Evolutionary conservation across 306 rosid species (phyloP).

Genomic region (Cucurbita moschata): DNA sequence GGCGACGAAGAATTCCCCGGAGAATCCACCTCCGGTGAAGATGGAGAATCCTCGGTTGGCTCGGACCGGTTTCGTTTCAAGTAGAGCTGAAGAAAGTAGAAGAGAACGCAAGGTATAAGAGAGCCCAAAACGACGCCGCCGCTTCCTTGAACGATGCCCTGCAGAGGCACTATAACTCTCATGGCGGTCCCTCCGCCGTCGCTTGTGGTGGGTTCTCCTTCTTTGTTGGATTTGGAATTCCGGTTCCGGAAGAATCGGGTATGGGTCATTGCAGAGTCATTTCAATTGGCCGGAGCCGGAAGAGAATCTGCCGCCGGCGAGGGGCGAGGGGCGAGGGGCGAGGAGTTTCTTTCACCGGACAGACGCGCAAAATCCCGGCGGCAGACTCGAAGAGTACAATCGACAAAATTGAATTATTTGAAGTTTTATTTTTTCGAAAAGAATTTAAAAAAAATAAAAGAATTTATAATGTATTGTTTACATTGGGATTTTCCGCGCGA

Average conservation of each 20-base stretch:
- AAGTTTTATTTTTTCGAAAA: not conserved
- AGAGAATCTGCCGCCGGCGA: not conserved
- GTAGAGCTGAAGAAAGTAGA: constrained; percentile 67
- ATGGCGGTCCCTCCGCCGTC: constrained; percentile 34
- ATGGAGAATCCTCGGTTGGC: constrained; percentile 16
- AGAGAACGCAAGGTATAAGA: constrained; percentile 80
- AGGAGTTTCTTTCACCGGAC: not conserved
- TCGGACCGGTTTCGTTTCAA: constrained; percentile 38
- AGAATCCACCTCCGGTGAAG: constrained; percentile 14
- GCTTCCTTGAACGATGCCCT: constrained; percentile 78
- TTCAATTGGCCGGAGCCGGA: not conserved
- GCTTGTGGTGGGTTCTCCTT: constrained; percentile 8
- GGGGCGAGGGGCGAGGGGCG: not conserved
- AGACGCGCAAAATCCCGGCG: not conserved
- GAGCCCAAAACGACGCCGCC: constrained; percentile 88
- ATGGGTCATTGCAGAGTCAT: constrained; percentile 31
- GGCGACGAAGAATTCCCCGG: constrained; percentile 9
- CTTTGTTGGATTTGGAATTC: constrained; percentile 1
- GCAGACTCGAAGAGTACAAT: not conserved
- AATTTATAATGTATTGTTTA: not conserved
- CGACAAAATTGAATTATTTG: not conserved
- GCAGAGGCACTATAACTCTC: constrained; percentile 89
- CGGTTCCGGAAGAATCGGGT: constrained; percentile 4
- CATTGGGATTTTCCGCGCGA: constrained; percentile 4
- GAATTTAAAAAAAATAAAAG: not conserved